Conservation (phyloP, 306 rosid genomes). For the Ziziphus jujuba region DNA sequence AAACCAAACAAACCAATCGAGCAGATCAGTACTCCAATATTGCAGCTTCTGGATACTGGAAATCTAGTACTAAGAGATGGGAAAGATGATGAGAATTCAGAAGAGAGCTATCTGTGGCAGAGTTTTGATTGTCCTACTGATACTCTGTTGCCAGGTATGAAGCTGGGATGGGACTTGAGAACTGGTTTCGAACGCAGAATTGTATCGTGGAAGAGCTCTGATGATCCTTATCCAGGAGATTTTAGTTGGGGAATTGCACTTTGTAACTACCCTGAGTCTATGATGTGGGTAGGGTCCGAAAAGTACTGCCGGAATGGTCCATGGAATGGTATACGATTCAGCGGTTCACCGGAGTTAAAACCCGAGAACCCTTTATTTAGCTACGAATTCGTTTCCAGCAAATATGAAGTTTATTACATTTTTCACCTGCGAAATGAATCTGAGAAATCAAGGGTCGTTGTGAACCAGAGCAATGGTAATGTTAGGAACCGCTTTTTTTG, state of each 20-base stretch:
- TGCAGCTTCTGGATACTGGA: slow-evolving; percentile 14
- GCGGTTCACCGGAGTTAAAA: neutral
- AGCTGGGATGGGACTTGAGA: slow-evolving; percentile 11
- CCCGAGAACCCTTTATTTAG: neutral
- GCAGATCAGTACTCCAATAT: neutral
- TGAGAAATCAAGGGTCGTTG: neutral
- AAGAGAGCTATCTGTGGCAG: slow-evolving; percentile 17
- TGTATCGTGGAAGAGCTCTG: slow-evolving; percentile 30
- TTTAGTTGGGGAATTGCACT: neutral
- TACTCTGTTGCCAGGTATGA: slow-evolving; percentile 15
- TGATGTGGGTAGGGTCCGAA: neutral
- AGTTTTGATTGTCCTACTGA: slow-evolving; percentile 21
- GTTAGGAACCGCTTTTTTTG: neutral
- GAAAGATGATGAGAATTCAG: neutral
- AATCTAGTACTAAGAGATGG: slow-evolving; percentile 17
- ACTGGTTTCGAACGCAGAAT: slow-evolving; percentile 14
- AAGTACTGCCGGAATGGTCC: neutral
- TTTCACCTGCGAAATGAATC: neutral
- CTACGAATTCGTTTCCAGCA: neutral
- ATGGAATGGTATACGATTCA: neutral
- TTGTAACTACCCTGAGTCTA: neutral
- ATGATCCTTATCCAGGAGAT: slow-evolving; percentile 33
- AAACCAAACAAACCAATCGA: neutral
- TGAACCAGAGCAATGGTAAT: neutral
- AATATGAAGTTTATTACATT: neutral